Base-by-base conservation (phyloP, 148 eudicot genomes). In the Limonium bicolor region DNA sequence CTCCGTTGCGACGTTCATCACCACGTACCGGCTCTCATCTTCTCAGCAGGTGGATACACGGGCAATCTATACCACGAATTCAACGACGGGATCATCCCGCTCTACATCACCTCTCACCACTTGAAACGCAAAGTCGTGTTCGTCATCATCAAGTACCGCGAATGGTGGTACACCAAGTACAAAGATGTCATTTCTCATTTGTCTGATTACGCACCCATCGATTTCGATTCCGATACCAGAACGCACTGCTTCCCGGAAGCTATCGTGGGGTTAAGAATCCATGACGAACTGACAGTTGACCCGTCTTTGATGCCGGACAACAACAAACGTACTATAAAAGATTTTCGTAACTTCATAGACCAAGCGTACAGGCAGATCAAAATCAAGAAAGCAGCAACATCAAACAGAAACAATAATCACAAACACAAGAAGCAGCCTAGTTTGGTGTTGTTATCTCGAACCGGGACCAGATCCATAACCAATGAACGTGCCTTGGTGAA, bases 21-120 rank as follows among this genome's bases (percentile, higher is more conserved):
- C 48, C 70, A 84, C 42, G 82, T 90, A 27, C 95, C 97, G 0
- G 97, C 95, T 0, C 71, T 90, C 32, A 74, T 90, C 70, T 90
- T 90, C 74, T 90, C 97, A 1, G 80, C 93, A 1, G 93, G 87
- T 24, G 97, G 97, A 5, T 90, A 74, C 35, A 84, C 97, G 0
- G 95, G 95, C 19, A 90, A 90, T 35, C 68, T 77, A 3, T 90
- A 77, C 64, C 97, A 90, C 27, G 97, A 90, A 28, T 80, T 90
- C 68, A 84, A 90, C 11, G 97, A 90, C 29, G 97, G 93, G 25
- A 64, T 90, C 12, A 14, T 84, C 54, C 97, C 97, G 12, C 56
- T 90, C 22, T 90, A 68, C 68, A 84, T 90, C 21, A 90, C 97
- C 9, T 77, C 95, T 14, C 93, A 75, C 35, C 71, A 71, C 6